Base-by-base conservation (phyloP, 2,329 filamentous ascomycete species). In the Diaporthe sp. region DNA sequence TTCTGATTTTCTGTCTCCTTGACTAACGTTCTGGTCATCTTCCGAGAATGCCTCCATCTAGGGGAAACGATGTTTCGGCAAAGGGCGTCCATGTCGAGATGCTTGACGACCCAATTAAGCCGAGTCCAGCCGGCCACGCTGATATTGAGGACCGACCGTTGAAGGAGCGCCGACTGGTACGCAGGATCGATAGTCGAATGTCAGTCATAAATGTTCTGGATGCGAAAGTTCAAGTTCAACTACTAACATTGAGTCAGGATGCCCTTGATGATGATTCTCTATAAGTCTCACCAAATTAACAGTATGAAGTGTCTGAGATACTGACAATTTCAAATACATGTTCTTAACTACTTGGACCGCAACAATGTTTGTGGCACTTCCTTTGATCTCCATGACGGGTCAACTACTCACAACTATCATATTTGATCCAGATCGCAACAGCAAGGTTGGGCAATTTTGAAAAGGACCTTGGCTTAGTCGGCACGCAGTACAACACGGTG, bases 321-420 rank as follows among this genome's bases (percentile, higher is more conserved):
- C 22, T 58, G 46, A 72, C 57, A 37, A 37, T 1, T 46, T 22
- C 8, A 77, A 76, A 76, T 78, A 34, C 55, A 92, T 78, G 89
- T 92, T 76, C 83, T 92, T 82, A 92, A 92, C 79, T 92, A 91
- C 81, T 82, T 92, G 61, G 89, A 83, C 49, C 78, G 81, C 0
- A 82, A 82, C 46, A 80, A 80, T 22, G 61, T 65, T 7, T n/a
- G 61, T 65, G 25, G 5, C 17, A 44, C 9, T 34, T 44, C 25
- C 37, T 13, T 42, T 44, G 37, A 62, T 49, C 1, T 25, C 10
- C 9, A 15, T 34, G 9, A 34, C 13, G 17, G 10, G 17, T 49
- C 10, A 49, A 8, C 3, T 34, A 49, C 15, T 65, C 2, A 65
- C 42, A 6, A 3, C n/a, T 34, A 9, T 10, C 42, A 9, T n/a